These are phyloP conservation scores for Saccharomyces uvarum DNA, from an alignment of 1,139 yeast species.

Conservation along the genomic window DNA sequence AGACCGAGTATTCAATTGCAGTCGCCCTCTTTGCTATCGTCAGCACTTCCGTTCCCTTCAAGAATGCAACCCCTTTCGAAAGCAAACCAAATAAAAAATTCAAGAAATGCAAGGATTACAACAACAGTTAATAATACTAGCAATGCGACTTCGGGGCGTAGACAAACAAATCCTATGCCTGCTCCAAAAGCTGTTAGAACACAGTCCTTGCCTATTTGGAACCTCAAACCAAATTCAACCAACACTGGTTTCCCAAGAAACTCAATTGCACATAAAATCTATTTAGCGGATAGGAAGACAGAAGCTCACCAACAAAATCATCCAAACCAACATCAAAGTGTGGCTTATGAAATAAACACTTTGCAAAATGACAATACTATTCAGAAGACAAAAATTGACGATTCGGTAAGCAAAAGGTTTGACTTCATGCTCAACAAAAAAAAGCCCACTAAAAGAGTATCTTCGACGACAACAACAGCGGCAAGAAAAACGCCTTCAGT, in stretches of 20 bases:
- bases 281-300: constrained; percentile 36
- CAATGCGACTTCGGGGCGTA: constrained; percentile 8
- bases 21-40: neutral
- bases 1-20: neutral
- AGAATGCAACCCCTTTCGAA: neutral
- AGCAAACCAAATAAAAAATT: constrained; percentile 3
- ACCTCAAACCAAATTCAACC: constrained; percentile 33
- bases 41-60: neutral
- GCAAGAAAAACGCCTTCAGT: constrained; percentile 2
- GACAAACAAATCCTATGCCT: constrained; percentile 33
- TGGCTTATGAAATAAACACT: constrained; percentile 21
- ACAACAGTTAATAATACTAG: constrained; percentile 2
- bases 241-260: constrained; percentile 34
- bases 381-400: constrained; percentile 21
- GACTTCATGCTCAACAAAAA: constrained; percentile 30
- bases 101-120: constrained; percentile 8
- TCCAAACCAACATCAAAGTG: constrained; percentile 9
- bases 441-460: constrained; percentile 32
- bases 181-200: constrained; percentile 58
- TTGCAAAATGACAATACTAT: constrained; percentile 24
- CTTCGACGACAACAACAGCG: constrained; percentile 28
- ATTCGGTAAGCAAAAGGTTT: constrained; percentile 30
- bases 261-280: constrained; percentile 35
- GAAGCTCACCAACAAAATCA: constrained; percentile 13
- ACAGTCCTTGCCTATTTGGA: constrained; percentile 53